These are phyloP conservation scores for Candida morakotiae DNA, from an alignment of 805 yeast genomes.

Conservation along the genomic window DNA sequence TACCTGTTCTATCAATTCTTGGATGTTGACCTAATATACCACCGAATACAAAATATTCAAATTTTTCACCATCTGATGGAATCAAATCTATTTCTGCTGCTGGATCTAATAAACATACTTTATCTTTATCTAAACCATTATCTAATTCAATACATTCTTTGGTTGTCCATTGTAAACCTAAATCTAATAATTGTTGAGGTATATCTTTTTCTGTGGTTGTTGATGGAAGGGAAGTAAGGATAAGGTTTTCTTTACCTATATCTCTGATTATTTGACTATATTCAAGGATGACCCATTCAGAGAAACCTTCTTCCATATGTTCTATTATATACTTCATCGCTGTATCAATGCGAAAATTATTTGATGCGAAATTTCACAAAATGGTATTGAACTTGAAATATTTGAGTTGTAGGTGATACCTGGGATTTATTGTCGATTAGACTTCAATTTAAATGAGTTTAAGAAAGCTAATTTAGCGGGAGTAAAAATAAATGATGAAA, in stretches of 20 bases:
- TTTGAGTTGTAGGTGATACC: too few species aligned
- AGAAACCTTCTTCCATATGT: constrained; percentile 96
- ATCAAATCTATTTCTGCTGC: constrained; percentile 69
- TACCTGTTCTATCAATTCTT: constrained; percentile 89
- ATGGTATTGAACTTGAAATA: too few species aligned
- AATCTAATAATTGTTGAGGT: constrained; percentile 53
- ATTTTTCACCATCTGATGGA: constrained; percentile 62
- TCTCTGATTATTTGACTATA: constrained; percentile 79
- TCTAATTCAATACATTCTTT: constrained; percentile 59
- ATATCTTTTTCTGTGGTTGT: constrained; percentile 58
- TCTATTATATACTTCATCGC: constrained; percentile 87
- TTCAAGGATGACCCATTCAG: constrained; percentile 92
- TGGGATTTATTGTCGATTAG: too few species aligned
- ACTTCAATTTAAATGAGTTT: too few species aligned
- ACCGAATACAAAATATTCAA: constrained; percentile 91
- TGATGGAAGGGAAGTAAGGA: constrained; percentile 71
- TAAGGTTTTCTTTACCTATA: constrained; percentile 71
- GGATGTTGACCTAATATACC: constrained; percentile 96
- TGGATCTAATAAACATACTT: constrained; percentile 87
- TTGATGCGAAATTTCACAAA: too few species aligned
- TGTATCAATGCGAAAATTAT: background rate
- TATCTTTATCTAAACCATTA: constrained; percentile 39
- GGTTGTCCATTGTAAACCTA: constrained; percentile 80
- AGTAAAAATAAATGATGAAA: too few species aligned
- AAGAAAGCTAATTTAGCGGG: too few species aligned